phyloP scores from a whole-genome alignment of 805 yeast species.

The Candida anglica region DNA sequence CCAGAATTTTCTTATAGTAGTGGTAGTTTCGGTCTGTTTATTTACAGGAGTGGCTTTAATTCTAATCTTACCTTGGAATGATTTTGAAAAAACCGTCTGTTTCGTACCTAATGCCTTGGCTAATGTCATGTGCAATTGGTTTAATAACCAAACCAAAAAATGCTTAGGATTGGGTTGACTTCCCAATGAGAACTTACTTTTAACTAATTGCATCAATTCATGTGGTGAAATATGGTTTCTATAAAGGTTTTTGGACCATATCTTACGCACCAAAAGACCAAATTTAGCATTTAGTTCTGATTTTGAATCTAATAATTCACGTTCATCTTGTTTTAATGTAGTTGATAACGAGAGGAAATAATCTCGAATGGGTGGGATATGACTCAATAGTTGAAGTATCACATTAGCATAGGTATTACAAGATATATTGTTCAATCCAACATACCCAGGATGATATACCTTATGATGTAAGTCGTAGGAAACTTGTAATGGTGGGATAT shows the following conservation, averaged over 20 bases:
- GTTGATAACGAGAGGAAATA: slow-evolving; percentile 3
- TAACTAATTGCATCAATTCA: slow-evolving; percentile 47
- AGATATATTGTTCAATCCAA: slow-evolving; percentile 58
- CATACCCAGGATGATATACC: slow-evolving; percentile 55
- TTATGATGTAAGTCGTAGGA: slow-evolving; percentile 6
- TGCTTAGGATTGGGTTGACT: slow-evolving; percentile 39
- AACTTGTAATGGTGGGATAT: not conserved
- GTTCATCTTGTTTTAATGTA: too few relatives aligned
- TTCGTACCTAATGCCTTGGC: slow-evolving; percentile 9
- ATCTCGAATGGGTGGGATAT: slow-evolving; percentile 45
- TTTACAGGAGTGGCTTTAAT: slow-evolving; percentile 14
- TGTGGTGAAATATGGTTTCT: slow-evolving; percentile 64
- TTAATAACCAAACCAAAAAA: slow-evolving; percentile 59
- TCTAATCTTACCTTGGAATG: slow-evolving; percentile 53
- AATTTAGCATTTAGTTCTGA: slow-evolving; percentile 20
- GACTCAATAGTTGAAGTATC: slow-evolving; percentile 52
- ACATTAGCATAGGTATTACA: slow-evolving; percentile 55
- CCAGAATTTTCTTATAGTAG: slow-evolving; percentile 36
- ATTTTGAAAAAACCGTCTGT: slow-evolving; percentile 21
- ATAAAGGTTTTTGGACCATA: slow-evolving; percentile 63
- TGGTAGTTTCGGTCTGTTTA: slow-evolving; percentile 7
- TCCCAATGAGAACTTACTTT: not conserved
- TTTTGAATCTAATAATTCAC: not conserved
- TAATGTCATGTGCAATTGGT: slow-evolving; percentile 32
- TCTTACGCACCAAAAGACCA: slow-evolving; percentile 46